phyloP scores from a whole-genome alignment of 257 asterid genomes.

The Leptodermis oblonga region DNA sequence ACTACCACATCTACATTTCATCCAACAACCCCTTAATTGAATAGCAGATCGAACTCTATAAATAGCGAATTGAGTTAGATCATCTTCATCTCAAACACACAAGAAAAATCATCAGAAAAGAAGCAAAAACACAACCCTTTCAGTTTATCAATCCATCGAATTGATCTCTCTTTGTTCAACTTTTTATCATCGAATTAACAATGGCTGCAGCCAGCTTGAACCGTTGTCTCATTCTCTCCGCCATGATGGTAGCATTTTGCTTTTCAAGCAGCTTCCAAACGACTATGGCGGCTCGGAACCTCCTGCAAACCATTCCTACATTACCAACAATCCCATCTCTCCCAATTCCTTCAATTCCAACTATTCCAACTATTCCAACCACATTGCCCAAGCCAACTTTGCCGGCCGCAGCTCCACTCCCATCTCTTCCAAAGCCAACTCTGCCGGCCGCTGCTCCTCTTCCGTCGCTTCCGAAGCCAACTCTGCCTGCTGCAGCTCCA shows the following conservation, averaged over 20 bases:
- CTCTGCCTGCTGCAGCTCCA: background rate
- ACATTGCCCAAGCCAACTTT: background rate
- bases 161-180: too few relatives aligned
- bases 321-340: conserved; percentile 15
- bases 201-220: conserved; percentile 18
- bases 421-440: background rate
- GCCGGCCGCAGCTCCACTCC: conserved; percentile 1
- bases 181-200: too few relatives aligned
- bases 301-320: conserved; percentile 10
- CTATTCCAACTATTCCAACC: conserved; percentile 5
- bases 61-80: conserved; percentile 4
- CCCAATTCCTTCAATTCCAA: conserved; percentile 7
- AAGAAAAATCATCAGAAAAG: background rate
- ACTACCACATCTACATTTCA: conserved; percentile 15
- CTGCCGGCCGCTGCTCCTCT: background rate
- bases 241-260: background rate
- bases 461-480: conserved; percentile 7
- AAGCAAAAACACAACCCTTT: background rate
- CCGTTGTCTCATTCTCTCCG: conserved; percentile 1
- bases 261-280: conserved; percentile 14
- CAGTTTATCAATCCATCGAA: too few relatives aligned
- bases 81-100: background rate
- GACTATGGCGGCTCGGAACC: conserved; percentile 13
- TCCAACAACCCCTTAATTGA: too few relatives aligned
- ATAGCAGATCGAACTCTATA: conserved; percentile 7